Evolutionary conservation across 352 stramenopile species (phyloP).

Genomic region (Albugo candida): DNA sequence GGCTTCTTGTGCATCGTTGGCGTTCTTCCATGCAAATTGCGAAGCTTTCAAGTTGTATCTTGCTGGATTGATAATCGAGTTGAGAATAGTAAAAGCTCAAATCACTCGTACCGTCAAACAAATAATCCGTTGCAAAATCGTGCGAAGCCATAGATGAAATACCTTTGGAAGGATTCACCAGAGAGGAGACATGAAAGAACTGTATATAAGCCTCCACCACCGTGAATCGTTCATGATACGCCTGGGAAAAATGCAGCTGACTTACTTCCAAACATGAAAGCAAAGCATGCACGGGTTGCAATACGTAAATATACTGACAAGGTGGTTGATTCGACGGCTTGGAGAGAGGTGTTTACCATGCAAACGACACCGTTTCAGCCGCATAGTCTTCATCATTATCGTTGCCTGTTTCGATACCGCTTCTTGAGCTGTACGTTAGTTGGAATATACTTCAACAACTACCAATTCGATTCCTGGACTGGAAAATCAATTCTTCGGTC

Average conservation of each 20-base stretch:
- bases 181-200: constrained; percentile 69
- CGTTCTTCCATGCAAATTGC: not conserved
- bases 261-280: constrained; percentile 40
- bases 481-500: constrained; percentile 45
- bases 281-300: too few relatives aligned
- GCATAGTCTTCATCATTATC: too few relatives aligned
- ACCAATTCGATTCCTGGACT: constrained; percentile 59
- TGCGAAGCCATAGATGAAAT: constrained; percentile 67
- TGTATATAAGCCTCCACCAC: constrained; percentile 54
- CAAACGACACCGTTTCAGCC: too few relatives aligned
- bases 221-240: constrained; percentile 56
- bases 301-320: too few relatives aligned
- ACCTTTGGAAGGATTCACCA: constrained; percentile 38
- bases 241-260: constrained; percentile 32
- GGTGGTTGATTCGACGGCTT: too few relatives aligned
- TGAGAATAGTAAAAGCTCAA: not conserved
- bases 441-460: too few relatives aligned
- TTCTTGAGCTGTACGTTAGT: too few relatives aligned
- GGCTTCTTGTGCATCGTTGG: constrained; percentile 10
- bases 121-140: constrained; percentile 66
- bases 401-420: too few relatives aligned
- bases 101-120: constrained; percentile 31
- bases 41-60: not conserved
- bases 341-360: too few relatives aligned
- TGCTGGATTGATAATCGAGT: not conserved